phyloP scores from a whole-genome alignment of 2,329 filamentous ascomycete genomes.

The Fusarium anguioides region DNA sequence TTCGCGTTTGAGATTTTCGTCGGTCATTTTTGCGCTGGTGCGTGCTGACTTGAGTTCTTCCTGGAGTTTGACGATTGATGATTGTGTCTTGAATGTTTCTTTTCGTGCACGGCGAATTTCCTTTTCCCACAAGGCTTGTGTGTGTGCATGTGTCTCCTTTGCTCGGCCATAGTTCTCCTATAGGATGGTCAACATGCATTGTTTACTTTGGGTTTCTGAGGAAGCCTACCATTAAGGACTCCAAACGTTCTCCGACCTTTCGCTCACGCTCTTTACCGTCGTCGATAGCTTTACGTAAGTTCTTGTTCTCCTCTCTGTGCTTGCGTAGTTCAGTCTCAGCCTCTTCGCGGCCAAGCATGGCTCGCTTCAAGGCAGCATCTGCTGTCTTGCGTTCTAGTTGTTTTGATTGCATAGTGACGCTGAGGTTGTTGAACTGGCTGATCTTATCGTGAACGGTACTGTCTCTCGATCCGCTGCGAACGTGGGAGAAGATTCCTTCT shows the following conservation, averaged over 20 bases:
- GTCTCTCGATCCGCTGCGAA: slow-evolving; percentile 59
- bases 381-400: slow-evolving; percentile 72
- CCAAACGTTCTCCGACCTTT: slow-evolving; percentile 73
- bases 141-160: slow-evolving; percentile 76
- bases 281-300: slow-evolving; percentile 68
- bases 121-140: slow-evolving; percentile 77
- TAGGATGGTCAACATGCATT: slow-evolving; percentile 28
- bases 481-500: slow-evolving; percentile 52
- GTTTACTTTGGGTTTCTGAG: background rate
- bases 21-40: slow-evolving; percentile 62
- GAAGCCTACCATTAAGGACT: slow-evolving; percentile 73
- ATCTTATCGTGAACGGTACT: slow-evolving; percentile 75
- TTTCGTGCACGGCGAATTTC: slow-evolving; percentile 76
- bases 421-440: slow-evolving; percentile 77
- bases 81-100: slow-evolving; percentile 80
- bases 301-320: slow-evolving; percentile 69
- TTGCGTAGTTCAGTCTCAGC: slow-evolving; percentile 75
- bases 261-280: slow-evolving; percentile 74
- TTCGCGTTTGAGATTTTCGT: slow-evolving; percentile 71
- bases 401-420: slow-evolving; percentile 69
- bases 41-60: slow-evolving; percentile 76
- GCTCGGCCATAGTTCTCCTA: slow-evolving; percentile 77
- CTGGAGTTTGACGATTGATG: slow-evolving; percentile 74
- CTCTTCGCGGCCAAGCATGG: slow-evolving; percentile 76
- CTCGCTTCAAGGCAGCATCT: slow-evolving; percentile 73